A percentile compares a stretch with the other conserved stretches of the same genome.
Evolutionary conservation across 305 asterid species (phyloP).

Genomic region (Solanum aculeatissimum): DNA sequence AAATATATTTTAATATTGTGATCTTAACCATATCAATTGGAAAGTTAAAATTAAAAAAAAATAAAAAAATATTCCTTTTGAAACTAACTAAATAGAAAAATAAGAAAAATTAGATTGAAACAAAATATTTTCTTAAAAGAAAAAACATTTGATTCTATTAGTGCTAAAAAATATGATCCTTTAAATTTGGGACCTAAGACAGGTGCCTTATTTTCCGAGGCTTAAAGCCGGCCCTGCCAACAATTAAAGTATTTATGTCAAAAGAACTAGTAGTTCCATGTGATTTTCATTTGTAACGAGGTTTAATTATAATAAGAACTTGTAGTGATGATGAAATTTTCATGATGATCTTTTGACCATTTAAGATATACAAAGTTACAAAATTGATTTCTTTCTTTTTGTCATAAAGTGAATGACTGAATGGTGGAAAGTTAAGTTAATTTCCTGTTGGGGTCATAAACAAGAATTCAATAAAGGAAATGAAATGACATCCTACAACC

Average conservation of each 20-base stretch:
- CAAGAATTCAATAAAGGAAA: not conserved
- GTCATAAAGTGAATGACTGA: not conserved
- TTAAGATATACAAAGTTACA: not conserved
- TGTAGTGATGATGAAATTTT: not conserved
- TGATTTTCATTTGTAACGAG: not conserved
- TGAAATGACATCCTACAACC: not conserved
- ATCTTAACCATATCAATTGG: no score
- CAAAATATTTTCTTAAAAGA: no score
- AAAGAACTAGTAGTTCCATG: not conserved
- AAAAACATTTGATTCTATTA: no score
- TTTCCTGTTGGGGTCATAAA: not conserved
- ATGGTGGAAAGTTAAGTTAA: not conserved
- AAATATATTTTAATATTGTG: no score
- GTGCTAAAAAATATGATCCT: no score
- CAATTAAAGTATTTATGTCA: not conserved
- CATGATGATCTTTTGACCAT: not conserved
- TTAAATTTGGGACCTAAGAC: no score
- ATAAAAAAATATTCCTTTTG: no score
- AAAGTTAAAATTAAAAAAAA: no score
- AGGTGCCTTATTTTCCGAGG: no score
- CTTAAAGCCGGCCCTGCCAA: no score
- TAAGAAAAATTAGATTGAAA: no score
- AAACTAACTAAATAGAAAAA: no score
- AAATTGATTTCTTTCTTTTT: not conserved
- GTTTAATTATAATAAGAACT: not conserved